Evolutionary conservation across 768 basidiomycete genomes (phyloP), one percentile per base, ranked within the genome.

Genomic region (Filobasidium wieringae): DNA sequence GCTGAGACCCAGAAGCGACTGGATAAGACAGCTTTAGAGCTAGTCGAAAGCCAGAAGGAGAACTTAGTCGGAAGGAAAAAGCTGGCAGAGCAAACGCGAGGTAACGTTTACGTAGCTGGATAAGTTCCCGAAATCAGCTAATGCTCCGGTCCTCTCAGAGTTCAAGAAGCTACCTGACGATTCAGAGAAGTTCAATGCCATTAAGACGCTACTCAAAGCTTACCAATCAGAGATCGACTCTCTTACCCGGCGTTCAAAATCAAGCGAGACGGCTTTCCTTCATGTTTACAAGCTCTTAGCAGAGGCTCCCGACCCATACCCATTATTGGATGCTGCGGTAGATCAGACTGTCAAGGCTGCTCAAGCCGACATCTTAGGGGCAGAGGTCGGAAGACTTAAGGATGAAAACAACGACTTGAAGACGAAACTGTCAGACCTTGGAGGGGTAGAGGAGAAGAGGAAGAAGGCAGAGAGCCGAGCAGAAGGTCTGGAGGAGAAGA

Each of bases 21-120:
- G 50, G 92, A 97, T 75, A 78, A 80, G 6, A 93, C 96, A 61
- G 92, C 91, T 4, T 80, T 96, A 32, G 92, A 97, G 74, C 79
- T 99, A 14, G 92, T 99, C 22, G 91, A 97, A 79, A 92, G 92
- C 76, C 92, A 96, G 79, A 99, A 96, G 77, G 93, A 97, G 77
- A 89, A 87, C 63, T 80, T 96, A 43, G 79, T 99, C 2, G 91
- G 91, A 9, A 81, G 95, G 40, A 99, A 96, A 74, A 86, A 84
- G 54, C 79, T 99, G 22, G 88, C 93, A 1, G 95, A 97, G 76
- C 85, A 87, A 72, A 99, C 95, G 0, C 88, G 93, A 78, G 93
- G 93, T 87, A n/a, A n/a, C n/a, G 36, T 9, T 37, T 9, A 40
- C 36, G 9, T 31, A 19, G 7, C 43, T 4, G 43, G 14, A 24